Conservation (phyloP, 2,329 filamentous ascomycete species). For the Lojkania enalia region DNA sequence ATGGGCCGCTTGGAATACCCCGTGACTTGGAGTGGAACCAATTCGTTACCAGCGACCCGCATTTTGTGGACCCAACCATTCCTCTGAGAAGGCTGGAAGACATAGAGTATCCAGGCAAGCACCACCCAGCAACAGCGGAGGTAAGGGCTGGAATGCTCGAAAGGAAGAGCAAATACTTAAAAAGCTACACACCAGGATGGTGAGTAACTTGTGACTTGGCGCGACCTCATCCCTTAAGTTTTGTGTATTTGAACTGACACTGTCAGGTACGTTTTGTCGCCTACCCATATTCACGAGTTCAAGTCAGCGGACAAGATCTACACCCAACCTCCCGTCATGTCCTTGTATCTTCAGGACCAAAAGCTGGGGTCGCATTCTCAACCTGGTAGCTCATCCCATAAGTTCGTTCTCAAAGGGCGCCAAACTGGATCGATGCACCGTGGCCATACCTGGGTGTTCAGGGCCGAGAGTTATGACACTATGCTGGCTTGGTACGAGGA, state of each 20-base stretch:
- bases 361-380: slow-evolving; percentile 91
- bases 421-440: slow-evolving; percentile 93
- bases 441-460: slow-evolving; percentile 69
- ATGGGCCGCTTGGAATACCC: slow-evolving; percentile 87
- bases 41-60: slow-evolving; percentile 79
- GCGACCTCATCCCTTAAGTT: no score
- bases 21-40: slow-evolving; percentile 89
- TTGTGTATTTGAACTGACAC: no score
- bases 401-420: slow-evolving; percentile 95
- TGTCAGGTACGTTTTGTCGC: slow-evolving; percentile 86
- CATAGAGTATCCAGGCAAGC: slow-evolving; percentile 88
- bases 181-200: slow-evolving; percentile 96
- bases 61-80: slow-evolving; percentile 83
- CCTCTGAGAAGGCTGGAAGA: slow-evolving; percentile 77
- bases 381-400: slow-evolving; percentile 83
- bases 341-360: slow-evolving; percentile 89
- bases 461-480: slow-evolving; percentile 76
- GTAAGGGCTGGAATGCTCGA: slow-evolving; percentile 90
- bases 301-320: slow-evolving; percentile 91
- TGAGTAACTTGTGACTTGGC: no score
- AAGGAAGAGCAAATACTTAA: slow-evolving; percentile 97
- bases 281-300: slow-evolving; percentile 97
- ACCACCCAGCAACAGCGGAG: slow-evolving; percentile 80
- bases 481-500: slow-evolving; percentile 98
- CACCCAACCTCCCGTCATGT: slow-evolving; percentile 89